Percentiles rank a stretch among this genome's conserved stretches.
These are phyloP conservation scores for Erythrobasidium yunnanense DNA, from an alignment of 768 basidiomycete genomes.

Conservation along the genomic window DNA sequence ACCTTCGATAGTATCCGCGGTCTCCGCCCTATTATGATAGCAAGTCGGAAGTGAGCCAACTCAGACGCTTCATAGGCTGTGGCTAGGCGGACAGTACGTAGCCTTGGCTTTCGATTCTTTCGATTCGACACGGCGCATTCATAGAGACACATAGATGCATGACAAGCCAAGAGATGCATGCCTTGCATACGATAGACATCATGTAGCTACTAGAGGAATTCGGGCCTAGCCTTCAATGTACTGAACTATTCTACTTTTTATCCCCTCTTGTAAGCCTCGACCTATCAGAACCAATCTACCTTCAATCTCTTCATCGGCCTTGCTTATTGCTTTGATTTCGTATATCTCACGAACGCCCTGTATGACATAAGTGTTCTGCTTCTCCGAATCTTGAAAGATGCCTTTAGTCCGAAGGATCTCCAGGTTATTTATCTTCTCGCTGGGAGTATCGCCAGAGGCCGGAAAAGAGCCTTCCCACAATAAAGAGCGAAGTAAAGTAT, in stretches of 20 bases:
- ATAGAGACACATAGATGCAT: too few species aligned
- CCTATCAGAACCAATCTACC: conserved; percentile 36
- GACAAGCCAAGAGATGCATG: too few species aligned
- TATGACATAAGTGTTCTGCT: conserved; percentile 54
- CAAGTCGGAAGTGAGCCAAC: too few species aligned
- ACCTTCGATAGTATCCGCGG: too few species aligned
- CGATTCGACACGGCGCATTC: too few species aligned
- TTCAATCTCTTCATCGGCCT: not conserved
- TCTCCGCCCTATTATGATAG: too few species aligned
- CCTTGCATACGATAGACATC: not conserved
- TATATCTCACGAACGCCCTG: conserved; percentile 89
- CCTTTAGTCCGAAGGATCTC: conserved; percentile 82
- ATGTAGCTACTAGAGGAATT: too few species aligned
- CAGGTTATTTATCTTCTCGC: conserved; percentile 37
- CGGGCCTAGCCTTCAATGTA: too few species aligned
- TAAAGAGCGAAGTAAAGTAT: conserved; percentile 66
- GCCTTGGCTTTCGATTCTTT: too few species aligned
- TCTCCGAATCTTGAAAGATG: conserved; percentile 47
- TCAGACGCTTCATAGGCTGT: too few species aligned
- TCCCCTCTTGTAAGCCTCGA: conserved; percentile 20
- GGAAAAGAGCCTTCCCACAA: conserved; percentile 67
- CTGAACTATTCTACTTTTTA: too few species aligned
- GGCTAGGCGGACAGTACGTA: too few species aligned
- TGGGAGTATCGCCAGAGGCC: conserved; percentile 2
- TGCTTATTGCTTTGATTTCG: conserved; percentile 45